phyloP scores from a whole-genome alignment of 2,329 filamentous ascomycete genomes.

The Scytalidium sp. region DNA sequence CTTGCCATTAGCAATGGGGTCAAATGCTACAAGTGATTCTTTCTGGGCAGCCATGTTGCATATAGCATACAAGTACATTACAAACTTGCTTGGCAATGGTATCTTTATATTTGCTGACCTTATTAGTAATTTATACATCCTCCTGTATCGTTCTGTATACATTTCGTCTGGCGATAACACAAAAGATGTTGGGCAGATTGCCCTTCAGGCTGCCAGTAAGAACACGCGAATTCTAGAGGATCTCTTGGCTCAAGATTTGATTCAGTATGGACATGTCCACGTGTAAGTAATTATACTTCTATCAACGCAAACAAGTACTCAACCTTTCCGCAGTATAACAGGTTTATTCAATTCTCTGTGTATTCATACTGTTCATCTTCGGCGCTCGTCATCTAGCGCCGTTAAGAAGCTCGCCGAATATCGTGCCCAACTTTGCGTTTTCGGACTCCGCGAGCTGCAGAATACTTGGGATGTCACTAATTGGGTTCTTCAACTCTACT shows the following conservation, averaged over 20 bases:
- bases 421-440: conserved; percentile 42
- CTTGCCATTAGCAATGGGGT: conserved; percentile 34
- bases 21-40: conserved; percentile 24
- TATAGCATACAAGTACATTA: conserved; percentile 38
- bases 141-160: conserved; percentile 41
- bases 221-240: conserved; percentile 46
- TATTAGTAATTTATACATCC: conserved; percentile 39
- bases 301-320: neutral
- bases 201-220: conserved; percentile 41
- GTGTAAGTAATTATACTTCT: conserved; percentile 31
- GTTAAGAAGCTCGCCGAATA: conserved; percentile 43
- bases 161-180: conserved; percentile 27
- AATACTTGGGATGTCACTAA: conserved; percentile 47
- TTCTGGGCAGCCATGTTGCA: conserved; percentile 40
- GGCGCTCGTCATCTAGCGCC: conserved; percentile 32
- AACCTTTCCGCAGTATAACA: conserved; percentile 32
- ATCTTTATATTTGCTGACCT: neutral
- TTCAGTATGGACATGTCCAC: conserved; percentile 43
- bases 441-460: conserved; percentile 45
- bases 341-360: conserved; percentile 45
- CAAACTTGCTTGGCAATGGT: neutral
- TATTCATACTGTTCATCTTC: conserved; percentile 43
- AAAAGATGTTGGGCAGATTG: conserved; percentile 36
- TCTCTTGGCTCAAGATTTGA: conserved; percentile 39
- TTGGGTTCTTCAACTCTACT: conserved; percentile 45